A percentile compares a stretch with the other conserved stretches of the same genome.
Evolutionary conservation across 2,329 filamentous ascomycete genomes (phyloP).

Genomic region (Phialophora macrospora): DNA sequence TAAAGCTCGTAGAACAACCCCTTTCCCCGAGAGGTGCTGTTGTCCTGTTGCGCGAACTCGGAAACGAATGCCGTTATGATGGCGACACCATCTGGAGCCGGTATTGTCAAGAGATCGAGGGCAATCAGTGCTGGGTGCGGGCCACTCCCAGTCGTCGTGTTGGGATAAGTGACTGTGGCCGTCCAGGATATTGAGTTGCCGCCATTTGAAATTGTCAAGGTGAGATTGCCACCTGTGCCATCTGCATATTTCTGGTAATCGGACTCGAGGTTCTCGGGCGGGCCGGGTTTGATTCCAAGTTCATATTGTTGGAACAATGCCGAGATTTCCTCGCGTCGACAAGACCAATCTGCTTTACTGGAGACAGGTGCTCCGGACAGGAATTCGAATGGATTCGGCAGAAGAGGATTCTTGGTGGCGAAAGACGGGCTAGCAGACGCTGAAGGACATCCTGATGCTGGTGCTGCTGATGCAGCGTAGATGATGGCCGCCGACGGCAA

Average conservation of each 20-base stretch:
- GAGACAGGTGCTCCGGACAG: constrained; percentile 52
- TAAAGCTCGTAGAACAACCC: constrained; percentile 66
- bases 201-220: constrained; percentile 52
- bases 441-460: constrained; percentile 1
- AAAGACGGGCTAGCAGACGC: constrained; percentile 8
- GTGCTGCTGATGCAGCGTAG: background rate
- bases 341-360: constrained; percentile 55
- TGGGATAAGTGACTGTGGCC: constrained; percentile 48
- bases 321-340: constrained; percentile 57
- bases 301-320: constrained; percentile 58
- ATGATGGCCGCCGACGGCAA: background rate
- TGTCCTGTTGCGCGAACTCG: constrained; percentile 59
- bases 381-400: constrained; percentile 55
- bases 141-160: constrained; percentile 47
- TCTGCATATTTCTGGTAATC: constrained; percentile 1
- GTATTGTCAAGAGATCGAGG: constrained; percentile 61
- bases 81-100: constrained; percentile 60
- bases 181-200: constrained; percentile 55
- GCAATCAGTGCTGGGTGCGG: constrained; percentile 64
- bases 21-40: constrained; percentile 55
- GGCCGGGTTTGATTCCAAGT: constrained; percentile 54
- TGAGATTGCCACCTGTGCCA: constrained; percentile 50
- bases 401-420: constrained; percentile 13
- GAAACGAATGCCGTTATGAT: constrained; percentile 66
- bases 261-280: constrained; percentile 14